Base-by-base conservation (phyloP, 176 grass and related monocot genomes). In the Carex cristatella region DNA sequence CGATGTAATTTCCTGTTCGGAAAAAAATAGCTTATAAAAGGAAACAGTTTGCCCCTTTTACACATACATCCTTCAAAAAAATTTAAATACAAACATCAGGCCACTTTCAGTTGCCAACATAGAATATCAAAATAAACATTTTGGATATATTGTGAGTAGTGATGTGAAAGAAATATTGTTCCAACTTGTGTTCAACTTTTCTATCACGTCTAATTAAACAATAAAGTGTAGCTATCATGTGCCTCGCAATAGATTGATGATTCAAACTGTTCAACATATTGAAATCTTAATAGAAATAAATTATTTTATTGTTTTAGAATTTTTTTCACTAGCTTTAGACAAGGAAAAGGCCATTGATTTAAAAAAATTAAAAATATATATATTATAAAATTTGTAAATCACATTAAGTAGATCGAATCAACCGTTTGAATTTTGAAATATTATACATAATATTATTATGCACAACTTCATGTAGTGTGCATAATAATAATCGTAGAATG, bases 1-100 rank as follows among this genome's bases (percentile, higher is more conserved):
- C 81, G 81, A 83, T 66, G 81, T 69, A 83, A 83, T 83, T 83
- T 83, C 44, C 81, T 83, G 63, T 69, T 51, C 64, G 37, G 56
- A 44, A 30, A 30, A 56, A 16, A 65, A 40, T 4, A 4, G 61
- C 61, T 68, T 55, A 28, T 65, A 68, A 83, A 54, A 54, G 62
- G 79, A 81, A 81, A 65, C 67, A 10, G 23, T 31, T 67, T 56
- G 46, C 13, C 23, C 23, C 18, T 83, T 67, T 65, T 67, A 83
- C 40, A 35, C 38, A 53, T 2, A 65, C 2, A 46, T 44, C 42
- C 81, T 49, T 0, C 54, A 83, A 72, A 0, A 66, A 30, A 28
- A 38, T 63, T 2, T 81, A 65, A 80, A 80, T 51, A 51, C 10
- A 51, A 51, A 51, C 2, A 0, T 51, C 48, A 10, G 23, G 9